A percentile compares a stretch with the other conserved stretches of the same genome.
Evolutionary conservation across 495 filamentous ascomycete species (phyloP).

Genomic region (Polyplosphaeria fusca): DNA sequence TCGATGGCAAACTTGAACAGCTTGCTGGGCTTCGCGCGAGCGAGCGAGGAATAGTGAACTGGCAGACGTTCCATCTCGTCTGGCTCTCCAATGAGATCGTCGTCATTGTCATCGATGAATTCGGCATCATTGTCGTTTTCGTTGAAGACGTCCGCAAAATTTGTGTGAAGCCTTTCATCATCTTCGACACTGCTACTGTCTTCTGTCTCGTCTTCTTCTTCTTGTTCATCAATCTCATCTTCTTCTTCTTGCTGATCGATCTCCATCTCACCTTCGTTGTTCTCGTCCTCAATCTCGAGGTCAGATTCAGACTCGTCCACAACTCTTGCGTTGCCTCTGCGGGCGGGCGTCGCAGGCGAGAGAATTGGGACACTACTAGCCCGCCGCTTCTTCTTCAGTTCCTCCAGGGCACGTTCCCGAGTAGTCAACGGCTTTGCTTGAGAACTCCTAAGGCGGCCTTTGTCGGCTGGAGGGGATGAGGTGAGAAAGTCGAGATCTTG

Average conservation of each 20-base stretch:
- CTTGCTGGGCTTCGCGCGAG: constrained; percentile 65
- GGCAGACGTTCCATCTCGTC: constrained; percentile 57
- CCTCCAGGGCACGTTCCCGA: constrained; percentile 36
- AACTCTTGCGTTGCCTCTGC: background rate
- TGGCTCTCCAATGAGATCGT: constrained; percentile 61
- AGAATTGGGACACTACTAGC: no score
- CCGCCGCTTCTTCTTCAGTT: constrained; percentile 34
- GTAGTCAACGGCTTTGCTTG: constrained; percentile 23
- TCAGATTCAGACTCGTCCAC: constrained; percentile 18
- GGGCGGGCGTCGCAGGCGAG: constrained; percentile 7
- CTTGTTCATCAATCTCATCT: constrained; percentile 15
- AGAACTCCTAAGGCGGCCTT: constrained; percentile 9
- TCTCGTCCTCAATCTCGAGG: constrained; percentile 16
- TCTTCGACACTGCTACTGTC: constrained; percentile 15
- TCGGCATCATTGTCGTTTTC: constrained; percentile 64
- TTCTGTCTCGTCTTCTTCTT: constrained; percentile 27
- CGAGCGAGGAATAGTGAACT: constrained; percentile 64
- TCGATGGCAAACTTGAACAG: constrained; percentile 77
- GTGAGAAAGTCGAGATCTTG: constrained; percentile 41
- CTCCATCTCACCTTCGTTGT: constrained; percentile 26
- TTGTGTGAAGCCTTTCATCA: constrained; percentile 19
- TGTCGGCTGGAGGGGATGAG: constrained; percentile 29
- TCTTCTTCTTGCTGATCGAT: constrained; percentile 21
- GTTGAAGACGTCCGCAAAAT: constrained; percentile 35
- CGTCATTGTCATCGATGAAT: constrained; percentile 66